Evolutionary conservation across 78 protist species (phyloP).

Genomic region (Tieghemostelium lacteum): DNA sequence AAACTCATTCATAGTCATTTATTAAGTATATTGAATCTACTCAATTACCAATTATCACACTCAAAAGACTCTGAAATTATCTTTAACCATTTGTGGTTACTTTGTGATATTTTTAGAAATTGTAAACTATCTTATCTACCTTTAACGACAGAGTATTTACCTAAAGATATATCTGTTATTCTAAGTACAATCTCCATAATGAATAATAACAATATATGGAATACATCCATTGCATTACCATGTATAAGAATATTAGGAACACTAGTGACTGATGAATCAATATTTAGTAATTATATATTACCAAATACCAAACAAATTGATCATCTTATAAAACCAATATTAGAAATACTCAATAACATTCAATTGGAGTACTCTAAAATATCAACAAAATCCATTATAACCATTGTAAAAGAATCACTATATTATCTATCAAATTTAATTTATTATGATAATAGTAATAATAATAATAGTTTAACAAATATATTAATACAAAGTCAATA

Average conservation of each 20-base stretch:
- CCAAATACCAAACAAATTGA: background rate
- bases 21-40: background rate
- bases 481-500: too few species aligned
- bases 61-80: background rate
- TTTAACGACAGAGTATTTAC: background rate
- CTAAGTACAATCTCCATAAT: background rate
- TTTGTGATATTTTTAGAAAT: background rate
- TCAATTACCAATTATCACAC: background rate
- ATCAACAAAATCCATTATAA: background rate
- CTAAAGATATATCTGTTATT: background rate
- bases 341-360: background rate
- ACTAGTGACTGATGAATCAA: background rate
- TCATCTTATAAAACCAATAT: background rate
- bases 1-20: background rate
- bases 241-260: slow-evolving; percentile 27
- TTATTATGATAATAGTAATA: background rate
- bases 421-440: slow-evolving; percentile 20
- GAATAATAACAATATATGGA: background rate
- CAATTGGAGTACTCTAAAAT: background rate
- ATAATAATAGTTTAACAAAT: too few species aligned
- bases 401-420: slow-evolving; percentile 11
- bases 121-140: background rate
- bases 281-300: background rate
- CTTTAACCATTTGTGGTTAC: background rate
- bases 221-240: background rate